Conservation (phyloP, 371 early-diverging fungal genomes). For the Mucor indicus region DNA sequence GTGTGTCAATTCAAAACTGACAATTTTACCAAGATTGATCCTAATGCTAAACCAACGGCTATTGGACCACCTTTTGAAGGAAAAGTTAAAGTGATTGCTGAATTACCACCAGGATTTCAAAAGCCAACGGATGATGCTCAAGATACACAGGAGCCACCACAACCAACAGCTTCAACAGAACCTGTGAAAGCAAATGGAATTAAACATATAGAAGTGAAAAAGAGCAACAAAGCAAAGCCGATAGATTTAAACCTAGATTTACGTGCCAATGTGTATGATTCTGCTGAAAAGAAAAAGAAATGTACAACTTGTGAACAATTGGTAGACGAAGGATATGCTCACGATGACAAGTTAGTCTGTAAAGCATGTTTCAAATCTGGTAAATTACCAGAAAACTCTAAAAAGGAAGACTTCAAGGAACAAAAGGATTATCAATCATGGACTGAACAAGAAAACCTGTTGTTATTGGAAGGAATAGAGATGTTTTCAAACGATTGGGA, state of each 20-base stretch:
- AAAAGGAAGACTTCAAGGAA: conserved; percentile 13
- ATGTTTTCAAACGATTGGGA: conserved; percentile 43
- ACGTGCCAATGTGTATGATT: conserved; percentile 14
- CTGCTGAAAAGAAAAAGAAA: not conserved
- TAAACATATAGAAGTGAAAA: not conserved
- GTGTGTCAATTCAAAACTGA: too few relatives aligned
- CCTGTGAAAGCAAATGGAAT: not conserved
- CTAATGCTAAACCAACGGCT: conserved; percentile 84
- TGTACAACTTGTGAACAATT: not conserved
- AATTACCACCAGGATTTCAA: conserved; percentile 15
- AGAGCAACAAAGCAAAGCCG: not conserved
- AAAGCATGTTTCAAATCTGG: conserved; percentile 5
- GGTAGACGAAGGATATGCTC: conserved; percentile 5
- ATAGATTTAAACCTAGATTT: conserved; percentile 21
- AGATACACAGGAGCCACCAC: not conserved
- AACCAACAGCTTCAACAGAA: not conserved
- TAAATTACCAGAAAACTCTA: not conserved
- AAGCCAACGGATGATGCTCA: not conserved
- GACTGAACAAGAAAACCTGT: conserved; percentile 41
- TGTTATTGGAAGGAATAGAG: conserved; percentile 42
- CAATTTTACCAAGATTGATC: conserved; percentile 70
- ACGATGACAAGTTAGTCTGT: conserved; percentile 8
- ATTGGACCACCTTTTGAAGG: conserved; percentile 90
- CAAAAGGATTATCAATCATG: conserved; percentile 16
- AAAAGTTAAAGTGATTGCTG: conserved; percentile 64